Evolutionary conservation across 805 yeast genomes (phyloP).

Genomic region (Barnettozyma siamensis): DNA sequence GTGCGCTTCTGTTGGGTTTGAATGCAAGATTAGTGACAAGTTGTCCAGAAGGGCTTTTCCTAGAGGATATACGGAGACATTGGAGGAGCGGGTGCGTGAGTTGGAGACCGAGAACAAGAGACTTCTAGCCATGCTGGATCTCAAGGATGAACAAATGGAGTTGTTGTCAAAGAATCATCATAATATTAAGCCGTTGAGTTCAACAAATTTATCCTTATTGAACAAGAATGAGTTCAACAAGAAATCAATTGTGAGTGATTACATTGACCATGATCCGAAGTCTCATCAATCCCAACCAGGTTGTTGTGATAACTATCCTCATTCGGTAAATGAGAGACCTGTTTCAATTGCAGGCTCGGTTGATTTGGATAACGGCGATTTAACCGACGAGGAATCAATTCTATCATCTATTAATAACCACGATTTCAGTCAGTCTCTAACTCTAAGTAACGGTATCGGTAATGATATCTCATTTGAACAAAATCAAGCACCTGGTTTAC

Average conservation of each 20-base stretch:
- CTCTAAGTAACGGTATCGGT: constrained; percentile 14
- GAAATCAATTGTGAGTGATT: constrained; percentile 11
- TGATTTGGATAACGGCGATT: constrained; percentile 39
- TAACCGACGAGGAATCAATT: constrained; percentile 43
- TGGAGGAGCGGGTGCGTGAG: constrained; percentile 84
- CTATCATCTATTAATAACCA: constrained; percentile 18
- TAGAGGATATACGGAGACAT: constrained; percentile 84
- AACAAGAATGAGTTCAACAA: constrained; percentile 19
- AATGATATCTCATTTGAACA: constrained; percentile 49
- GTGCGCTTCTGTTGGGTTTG: constrained; percentile 79
- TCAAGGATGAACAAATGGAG: constrained; percentile 59
- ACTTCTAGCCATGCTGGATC: constrained; percentile 54
- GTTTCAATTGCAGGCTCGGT: constrained; percentile 62
- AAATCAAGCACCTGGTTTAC: constrained; percentile 70
- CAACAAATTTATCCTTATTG: constrained; percentile 29
- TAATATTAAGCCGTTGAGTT: constrained; percentile 23
- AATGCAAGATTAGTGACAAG: constrained; percentile 83
- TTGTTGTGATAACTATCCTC: constrained; percentile 49
- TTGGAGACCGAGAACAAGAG: constrained; percentile 76
- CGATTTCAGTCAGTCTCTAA: neutral
- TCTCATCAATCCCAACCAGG: constrained; percentile 44
- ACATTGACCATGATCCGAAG: constrained; percentile 23
- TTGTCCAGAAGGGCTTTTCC: constrained; percentile 85
- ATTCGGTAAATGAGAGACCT: constrained; percentile 52
- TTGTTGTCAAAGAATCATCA: constrained; percentile 25